phyloP scores from a whole-genome alignment of 2,329 filamentous ascomycete genomes.

The Lasiodiplodia theobromae region DNA sequence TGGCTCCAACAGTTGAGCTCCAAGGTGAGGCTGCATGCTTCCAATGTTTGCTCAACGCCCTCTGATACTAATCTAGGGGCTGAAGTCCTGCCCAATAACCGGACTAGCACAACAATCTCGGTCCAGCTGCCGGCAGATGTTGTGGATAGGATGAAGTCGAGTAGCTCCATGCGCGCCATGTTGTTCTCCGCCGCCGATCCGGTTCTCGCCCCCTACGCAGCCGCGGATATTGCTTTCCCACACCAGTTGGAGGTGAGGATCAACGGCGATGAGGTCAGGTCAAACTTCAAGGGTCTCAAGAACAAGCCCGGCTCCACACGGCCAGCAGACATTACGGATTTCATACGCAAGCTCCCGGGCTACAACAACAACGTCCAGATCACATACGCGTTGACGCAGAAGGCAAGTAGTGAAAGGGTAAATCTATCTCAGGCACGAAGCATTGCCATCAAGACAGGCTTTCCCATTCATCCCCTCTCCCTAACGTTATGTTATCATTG shows the following conservation, averaged over 20 bases:
- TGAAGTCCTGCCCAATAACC: slow-evolving; percentile 65
- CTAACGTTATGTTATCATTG: not conserved
- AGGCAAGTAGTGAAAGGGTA: slow-evolving; percentile 56
- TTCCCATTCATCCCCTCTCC: not conserved
- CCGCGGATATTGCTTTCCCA: slow-evolving; percentile 81
- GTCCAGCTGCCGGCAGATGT: slow-evolving; percentile 63
- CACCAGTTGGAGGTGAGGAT: slow-evolving; percentile 92
- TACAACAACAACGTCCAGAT: slow-evolving; percentile 83
- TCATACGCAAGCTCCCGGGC: slow-evolving; percentile 71
- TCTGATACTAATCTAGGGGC: not conserved
- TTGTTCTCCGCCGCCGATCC: slow-evolving; percentile 79
- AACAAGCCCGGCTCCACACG: slow-evolving; percentile 95
- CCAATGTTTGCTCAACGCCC: not conserved
- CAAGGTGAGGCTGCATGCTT: slow-evolving; percentile 67
- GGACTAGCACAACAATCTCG: slow-evolving; percentile 65
- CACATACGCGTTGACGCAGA: slow-evolving; percentile 89
- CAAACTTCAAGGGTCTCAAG: slow-evolving; percentile 93
- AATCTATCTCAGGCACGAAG: slow-evolving; percentile 32
- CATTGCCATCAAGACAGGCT: not conserved
- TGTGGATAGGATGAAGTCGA: slow-evolving; percentile 63
- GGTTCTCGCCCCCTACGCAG: slow-evolving; percentile 37
- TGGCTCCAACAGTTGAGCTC: slow-evolving; percentile 72
- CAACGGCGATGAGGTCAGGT: slow-evolving; percentile 85
- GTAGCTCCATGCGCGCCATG: slow-evolving; percentile 75
- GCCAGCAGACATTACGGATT: slow-evolving; percentile 86